These are phyloP conservation scores for Clathrospora elynae DNA, from an alignment of 2,329 filamentous ascomycete genomes.

Conservation along the genomic window DNA sequence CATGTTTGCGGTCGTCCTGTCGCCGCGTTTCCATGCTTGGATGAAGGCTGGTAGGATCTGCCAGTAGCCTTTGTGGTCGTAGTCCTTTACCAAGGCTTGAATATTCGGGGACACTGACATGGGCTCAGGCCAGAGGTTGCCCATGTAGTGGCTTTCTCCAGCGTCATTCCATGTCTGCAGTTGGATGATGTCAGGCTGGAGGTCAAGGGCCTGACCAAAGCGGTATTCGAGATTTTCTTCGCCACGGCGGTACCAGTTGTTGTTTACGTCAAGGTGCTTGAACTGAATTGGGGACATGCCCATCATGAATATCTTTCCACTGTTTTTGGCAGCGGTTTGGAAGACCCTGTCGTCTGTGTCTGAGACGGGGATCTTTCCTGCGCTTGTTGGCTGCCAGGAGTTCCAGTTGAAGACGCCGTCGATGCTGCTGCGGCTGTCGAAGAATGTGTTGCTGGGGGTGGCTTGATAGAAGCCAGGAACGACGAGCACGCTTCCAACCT, in stretches of 20 bases:
- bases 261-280: conserved; percentile 43
- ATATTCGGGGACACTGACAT: conserved; percentile 33
- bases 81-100: conserved; percentile 36
- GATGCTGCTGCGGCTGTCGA: conserved; percentile 29
- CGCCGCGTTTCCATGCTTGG: conserved; percentile 45
- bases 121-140: conserved; percentile 47
- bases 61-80: conserved; percentile 46
- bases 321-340: conserved; percentile 34
- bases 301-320: conserved; percentile 50
- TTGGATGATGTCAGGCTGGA: conserved; percentile 49
- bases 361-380: conserved; percentile 34
- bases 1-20: conserved; percentile 28
- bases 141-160: conserved; percentile 50
- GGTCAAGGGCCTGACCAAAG: conserved; percentile 33
- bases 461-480: conserved; percentile 40
- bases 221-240: conserved; percentile 46
- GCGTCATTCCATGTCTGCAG: conserved; percentile 52
- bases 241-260: conserved; percentile 49
- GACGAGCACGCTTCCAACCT: conserved; percentile 37
- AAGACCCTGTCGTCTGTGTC: conserved; percentile 36
- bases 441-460: conserved; percentile 26
- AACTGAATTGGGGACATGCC: conserved; percentile 48
- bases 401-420: conserved; percentile 50
- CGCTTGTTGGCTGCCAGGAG: conserved; percentile 37
- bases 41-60: conserved; percentile 47